These are phyloP conservation scores for Phytopythium delawarense DNA, from an alignment of 352 stramenopile species.

Conservation along the genomic window DNA sequence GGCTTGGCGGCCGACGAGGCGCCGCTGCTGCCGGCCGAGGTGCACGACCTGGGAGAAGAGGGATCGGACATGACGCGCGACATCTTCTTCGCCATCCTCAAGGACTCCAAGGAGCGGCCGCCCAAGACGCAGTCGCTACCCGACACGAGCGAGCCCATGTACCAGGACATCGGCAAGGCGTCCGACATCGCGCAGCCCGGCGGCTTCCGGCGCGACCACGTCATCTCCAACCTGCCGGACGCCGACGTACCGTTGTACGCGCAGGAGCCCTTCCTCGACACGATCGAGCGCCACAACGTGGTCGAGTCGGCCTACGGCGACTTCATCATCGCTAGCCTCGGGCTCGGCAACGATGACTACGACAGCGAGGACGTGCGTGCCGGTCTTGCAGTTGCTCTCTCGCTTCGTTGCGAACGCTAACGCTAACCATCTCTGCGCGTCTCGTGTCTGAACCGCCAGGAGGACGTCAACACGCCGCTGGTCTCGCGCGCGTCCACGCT, in stretches of 20 bases:
- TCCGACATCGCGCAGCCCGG: slow-evolving; percentile 50
- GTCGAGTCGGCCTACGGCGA: slow-evolving; percentile 46
- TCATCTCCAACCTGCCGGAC: slow-evolving; percentile 34
- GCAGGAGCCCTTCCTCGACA: slow-evolving; percentile 49
- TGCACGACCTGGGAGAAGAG: slow-evolving; percentile 52
- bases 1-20: slow-evolving; percentile 4
- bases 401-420: slow-evolving; percentile 1
- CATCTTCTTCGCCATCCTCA: slow-evolving; percentile 63
- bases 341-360: slow-evolving; percentile 37
- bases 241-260: slow-evolving; percentile 31
- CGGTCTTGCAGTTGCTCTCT: slow-evolving; percentile 6
- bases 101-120: slow-evolving; percentile 37
- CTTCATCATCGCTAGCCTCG: slow-evolving; percentile 52
- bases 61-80: slow-evolving; percentile 65
- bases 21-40: slow-evolving; percentile 26
- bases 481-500: slow-evolving; percentile 19
- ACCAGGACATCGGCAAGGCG: slow-evolving; percentile 50
- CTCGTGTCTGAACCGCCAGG: slow-evolving; percentile 9
- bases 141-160: slow-evolving; percentile 48
- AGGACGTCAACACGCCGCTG: slow-evolving; percentile 33
- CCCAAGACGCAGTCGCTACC: slow-evolving; percentile 41
- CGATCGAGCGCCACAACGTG: slow-evolving; percentile 34
- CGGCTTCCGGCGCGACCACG: slow-evolving; percentile 51
- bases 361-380: slow-evolving; percentile 20
- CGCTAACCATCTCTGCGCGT: slow-evolving; percentile 8